These are phyloP conservation scores for Marasmius fiardii DNA, from an alignment of 1,284 basidiomycete genomes.

Conservation along the genomic window DNA sequence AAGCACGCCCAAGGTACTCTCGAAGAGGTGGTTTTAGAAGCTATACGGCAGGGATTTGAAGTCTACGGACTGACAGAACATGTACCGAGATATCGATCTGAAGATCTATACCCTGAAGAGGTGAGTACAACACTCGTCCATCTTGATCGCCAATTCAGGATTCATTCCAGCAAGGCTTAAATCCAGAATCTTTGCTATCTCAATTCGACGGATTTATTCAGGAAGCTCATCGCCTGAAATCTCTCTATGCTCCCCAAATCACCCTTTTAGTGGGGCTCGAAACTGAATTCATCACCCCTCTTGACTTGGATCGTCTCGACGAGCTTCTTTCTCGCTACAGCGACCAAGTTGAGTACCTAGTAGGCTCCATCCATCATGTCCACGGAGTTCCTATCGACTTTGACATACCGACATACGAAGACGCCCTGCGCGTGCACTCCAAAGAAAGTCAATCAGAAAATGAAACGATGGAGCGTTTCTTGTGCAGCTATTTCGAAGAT, in stretches of 20 bases:
- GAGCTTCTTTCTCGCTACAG: constrained; percentile 41
- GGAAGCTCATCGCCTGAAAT: constrained; percentile 78
- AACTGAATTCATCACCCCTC: constrained; percentile 81
- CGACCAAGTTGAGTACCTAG: constrained; percentile 79
- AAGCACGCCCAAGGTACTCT: constrained; percentile 81
- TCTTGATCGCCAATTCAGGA: not conserved
- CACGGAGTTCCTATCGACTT: constrained; percentile 91
- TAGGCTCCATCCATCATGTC: constrained; percentile 94
- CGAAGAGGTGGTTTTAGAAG: constrained; percentile 77
- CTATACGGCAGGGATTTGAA: constrained; percentile 76
- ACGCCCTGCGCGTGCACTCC: constrained; percentile 51
- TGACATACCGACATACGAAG: constrained; percentile 68
- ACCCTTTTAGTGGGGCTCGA: constrained; percentile 88
- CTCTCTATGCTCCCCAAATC: constrained; percentile 57
- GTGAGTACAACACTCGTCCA: constrained; percentile 36
- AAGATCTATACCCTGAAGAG: constrained; percentile 96
- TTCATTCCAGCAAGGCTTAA: constrained; percentile 40
- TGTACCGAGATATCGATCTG: constrained; percentile 77
- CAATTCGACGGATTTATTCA: constrained; percentile 70
- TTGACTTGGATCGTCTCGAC: constrained; percentile 63
- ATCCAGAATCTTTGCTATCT: constrained; percentile 41
- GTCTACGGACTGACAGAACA: constrained; percentile 94
- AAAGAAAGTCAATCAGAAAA: constrained; percentile 18
- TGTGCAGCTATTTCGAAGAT: constrained; percentile 78
- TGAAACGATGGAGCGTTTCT: constrained; percentile 40